phyloP scores from a whole-genome alignment of 768 basidiomycete species.

The Boletus pseudo-olivaceus region DNA sequence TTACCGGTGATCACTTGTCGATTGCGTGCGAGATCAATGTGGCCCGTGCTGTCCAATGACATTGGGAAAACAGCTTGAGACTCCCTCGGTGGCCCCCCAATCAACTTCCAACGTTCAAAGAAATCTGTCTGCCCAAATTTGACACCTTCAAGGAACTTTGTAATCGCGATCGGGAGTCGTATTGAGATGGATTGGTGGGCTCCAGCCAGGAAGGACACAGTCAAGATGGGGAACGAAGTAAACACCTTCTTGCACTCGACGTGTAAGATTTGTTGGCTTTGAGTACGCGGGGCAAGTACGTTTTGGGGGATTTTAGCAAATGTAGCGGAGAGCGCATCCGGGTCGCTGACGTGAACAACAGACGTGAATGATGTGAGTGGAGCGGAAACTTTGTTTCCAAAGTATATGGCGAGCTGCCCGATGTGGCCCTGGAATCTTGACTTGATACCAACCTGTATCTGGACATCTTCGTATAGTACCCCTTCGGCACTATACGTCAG shows the following conservation, averaged over 20 bases:
- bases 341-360: slow-evolving; percentile 66
- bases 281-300: slow-evolving; percentile 75
- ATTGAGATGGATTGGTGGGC: slow-evolving; percentile 84
- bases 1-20: slow-evolving; percentile 76
- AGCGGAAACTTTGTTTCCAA: slow-evolving; percentile 91
- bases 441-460: slow-evolving; percentile 94
- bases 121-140: slow-evolving; percentile 80
- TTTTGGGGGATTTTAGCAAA: slow-evolving; percentile 91
- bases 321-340: slow-evolving; percentile 72
- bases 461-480: slow-evolving; percentile 91
- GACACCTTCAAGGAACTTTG: slow-evolving; percentile 94
- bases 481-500: slow-evolving; percentile 79
- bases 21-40: slow-evolving; percentile 72
- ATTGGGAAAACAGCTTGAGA: slow-evolving; percentile 87
- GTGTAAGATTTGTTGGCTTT: slow-evolving; percentile 90
- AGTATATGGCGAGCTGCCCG: slow-evolving; percentile 90
- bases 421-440: slow-evolving; percentile 94
- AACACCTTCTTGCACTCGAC: slow-evolving; percentile 94
- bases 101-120: slow-evolving; percentile 98
- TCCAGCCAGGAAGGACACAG: slow-evolving; percentile 88
- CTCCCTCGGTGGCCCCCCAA: slow-evolving; percentile 93
- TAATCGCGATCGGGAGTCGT: slow-evolving; percentile 80
- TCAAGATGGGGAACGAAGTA: slow-evolving; percentile 68
- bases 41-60: slow-evolving; percentile 57
- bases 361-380: slow-evolving; percentile 92